A percentile compares a stretch with the other conserved stretches of the same genome.
phyloP scores from a whole-genome alignment of 148 eudicot genomes.

The Rhododendron kiyosumense region DNA sequence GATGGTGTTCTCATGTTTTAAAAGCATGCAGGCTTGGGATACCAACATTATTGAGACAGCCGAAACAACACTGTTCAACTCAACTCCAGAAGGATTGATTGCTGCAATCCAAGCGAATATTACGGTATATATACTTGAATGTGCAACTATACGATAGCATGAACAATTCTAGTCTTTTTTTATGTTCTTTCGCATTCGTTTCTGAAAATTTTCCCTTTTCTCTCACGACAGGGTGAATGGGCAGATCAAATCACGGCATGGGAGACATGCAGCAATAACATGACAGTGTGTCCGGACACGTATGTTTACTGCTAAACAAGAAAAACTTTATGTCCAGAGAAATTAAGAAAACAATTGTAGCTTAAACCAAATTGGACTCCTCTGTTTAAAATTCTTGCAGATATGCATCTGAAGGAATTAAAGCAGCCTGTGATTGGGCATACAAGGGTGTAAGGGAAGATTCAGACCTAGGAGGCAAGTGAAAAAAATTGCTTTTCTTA shows the following conservation, averaged over 20 bases:
- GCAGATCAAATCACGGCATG: conserved; percentile 49
- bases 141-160: not conserved
- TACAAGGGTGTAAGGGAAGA: conserved; percentile 59
- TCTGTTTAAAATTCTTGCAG: conserved; percentile 18
- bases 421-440: conserved; percentile 75
- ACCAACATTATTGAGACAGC: conserved; percentile 54
- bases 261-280: conserved; percentile 52
- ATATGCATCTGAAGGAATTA: conserved; percentile 76
- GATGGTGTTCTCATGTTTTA: not conserved
- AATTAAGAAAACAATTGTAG: not conserved
- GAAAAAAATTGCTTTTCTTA: not conserved
- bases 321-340: not conserved
- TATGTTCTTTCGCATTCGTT: not conserved
- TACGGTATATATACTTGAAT: conserved; percentile 33
- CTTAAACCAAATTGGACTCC: not conserved
- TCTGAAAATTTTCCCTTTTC: not conserved
- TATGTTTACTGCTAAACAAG: conserved; percentile 25
- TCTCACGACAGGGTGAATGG: conserved; percentile 30
- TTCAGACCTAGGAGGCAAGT: conserved; percentile 56
- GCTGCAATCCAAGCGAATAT: conserved; percentile 57
- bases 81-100: conserved; percentile 38
- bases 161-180: not conserved
- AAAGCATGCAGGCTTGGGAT: conserved; percentile 58
- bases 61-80: conserved; percentile 40
- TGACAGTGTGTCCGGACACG: conserved; percentile 62